Conservation (phyloP, 2,329 filamentous ascomycete species). For the Cytospora chrysosperma region DNA sequence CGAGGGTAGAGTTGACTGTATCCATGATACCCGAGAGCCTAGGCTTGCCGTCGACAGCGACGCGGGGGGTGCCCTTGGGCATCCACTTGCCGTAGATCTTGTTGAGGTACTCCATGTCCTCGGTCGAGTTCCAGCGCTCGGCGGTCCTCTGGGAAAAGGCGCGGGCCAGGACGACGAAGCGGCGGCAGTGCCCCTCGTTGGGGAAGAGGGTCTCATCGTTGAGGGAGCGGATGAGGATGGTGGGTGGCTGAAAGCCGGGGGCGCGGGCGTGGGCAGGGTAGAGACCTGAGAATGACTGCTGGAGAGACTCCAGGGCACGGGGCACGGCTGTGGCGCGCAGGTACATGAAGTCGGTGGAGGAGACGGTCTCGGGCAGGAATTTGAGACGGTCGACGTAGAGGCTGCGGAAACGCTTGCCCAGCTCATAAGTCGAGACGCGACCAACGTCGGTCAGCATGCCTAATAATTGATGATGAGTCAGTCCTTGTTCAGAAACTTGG, state of each 20-base stretch:
- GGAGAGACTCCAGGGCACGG: conserved; percentile 73
- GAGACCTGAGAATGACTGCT: conserved; percentile 72
- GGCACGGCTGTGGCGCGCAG: conserved; percentile 73
- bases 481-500: too few species aligned
- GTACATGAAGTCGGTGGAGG: conserved; percentile 60
- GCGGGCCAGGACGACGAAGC: conserved; percentile 67
- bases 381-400: conserved; percentile 74
- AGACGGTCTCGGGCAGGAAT: conserved; percentile 64
- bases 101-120: conserved; percentile 83
- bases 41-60: conserved; percentile 82
- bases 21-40: conserved; percentile 90
- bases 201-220: conserved; percentile 78
- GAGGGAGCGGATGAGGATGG: conserved; percentile 63
- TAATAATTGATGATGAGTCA: not conserved
- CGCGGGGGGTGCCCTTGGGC: conserved; percentile 64
- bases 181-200: conserved; percentile 71
- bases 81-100: conserved; percentile 80
- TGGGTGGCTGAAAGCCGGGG: conserved; percentile 55
- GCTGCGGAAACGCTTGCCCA: conserved; percentile 65
- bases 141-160: conserved; percentile 72
- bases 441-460: conserved; percentile 74
- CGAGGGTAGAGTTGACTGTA: conserved; percentile 83
- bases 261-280: conserved; percentile 57
- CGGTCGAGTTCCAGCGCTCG: conserved; percentile 69
- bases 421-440: conserved; percentile 66